Evolutionary conservation across 345 rosid species (phyloP).

Genomic region (Citrus australasica): DNA sequence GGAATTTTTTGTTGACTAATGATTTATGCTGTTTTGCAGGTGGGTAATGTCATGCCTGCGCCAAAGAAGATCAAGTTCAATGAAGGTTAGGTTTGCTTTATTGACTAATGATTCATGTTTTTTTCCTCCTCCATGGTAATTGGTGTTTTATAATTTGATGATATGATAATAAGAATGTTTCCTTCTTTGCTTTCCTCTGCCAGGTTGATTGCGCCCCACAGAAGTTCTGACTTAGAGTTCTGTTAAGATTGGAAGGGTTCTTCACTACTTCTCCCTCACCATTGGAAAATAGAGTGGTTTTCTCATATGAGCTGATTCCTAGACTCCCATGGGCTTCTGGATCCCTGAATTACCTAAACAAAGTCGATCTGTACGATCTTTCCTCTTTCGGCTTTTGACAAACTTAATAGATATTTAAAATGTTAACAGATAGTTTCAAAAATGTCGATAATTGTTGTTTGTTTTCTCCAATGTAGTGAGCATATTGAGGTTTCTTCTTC

Average conservation of each 20-base stretch:
- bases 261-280: not conserved
- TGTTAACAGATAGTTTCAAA: not conserved
- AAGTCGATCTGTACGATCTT: not conserved
- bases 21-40: slow-evolving; percentile 37
- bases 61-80: slow-evolving; percentile 81
- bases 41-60: slow-evolving; percentile 47
- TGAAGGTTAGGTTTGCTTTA: slow-evolving; percentile 38
- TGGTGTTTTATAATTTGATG: not conserved
- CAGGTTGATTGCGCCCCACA: not conserved
- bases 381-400: not conserved
- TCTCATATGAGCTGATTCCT: not conserved
- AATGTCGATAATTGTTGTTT: not conserved
- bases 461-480: not conserved
- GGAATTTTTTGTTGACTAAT: not conserved
- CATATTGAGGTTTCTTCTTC: too few relatives aligned
- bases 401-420: not conserved
- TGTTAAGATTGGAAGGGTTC: not conserved
- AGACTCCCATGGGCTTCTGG: not conserved
- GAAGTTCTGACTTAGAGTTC: not conserved
- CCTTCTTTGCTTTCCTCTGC: not conserved
- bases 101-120: not conserved
- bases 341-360: not conserved
- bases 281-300: not conserved
- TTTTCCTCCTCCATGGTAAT: not conserved
- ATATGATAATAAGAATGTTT: not conserved